Evolutionary conservation across 2,329 filamentous ascomycete genomes (phyloP).

Genomic region (Ceratocystis alfenasii): DNA sequence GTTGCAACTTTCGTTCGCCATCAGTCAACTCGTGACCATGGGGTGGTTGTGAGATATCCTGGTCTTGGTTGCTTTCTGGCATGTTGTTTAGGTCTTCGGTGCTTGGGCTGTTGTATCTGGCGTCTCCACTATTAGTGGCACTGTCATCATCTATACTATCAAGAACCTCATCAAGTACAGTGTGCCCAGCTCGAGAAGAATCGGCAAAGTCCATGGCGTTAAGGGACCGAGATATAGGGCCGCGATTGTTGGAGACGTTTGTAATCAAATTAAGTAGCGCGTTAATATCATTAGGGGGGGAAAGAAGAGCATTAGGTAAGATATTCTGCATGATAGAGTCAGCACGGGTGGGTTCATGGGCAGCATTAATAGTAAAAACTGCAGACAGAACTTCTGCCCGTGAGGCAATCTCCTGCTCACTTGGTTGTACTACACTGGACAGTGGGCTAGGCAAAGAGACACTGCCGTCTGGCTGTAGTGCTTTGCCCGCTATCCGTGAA

Average conservation of each 20-base stretch:
- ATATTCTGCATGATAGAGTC: slow-evolving; percentile 13
- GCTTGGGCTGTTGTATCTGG: background rate
- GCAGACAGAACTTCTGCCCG: slow-evolving; percentile 49
- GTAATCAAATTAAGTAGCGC: slow-evolving; percentile 19
- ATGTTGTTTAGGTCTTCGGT: background rate
- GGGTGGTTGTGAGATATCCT: background rate
- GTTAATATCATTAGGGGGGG: slow-evolving; percentile 17
- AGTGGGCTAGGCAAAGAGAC: slow-evolving; percentile 50
- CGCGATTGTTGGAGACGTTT: background rate
- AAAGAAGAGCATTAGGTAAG: slow-evolving; percentile 27
- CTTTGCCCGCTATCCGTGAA: slow-evolving; percentile 52
- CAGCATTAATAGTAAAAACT: slow-evolving; percentile 32
- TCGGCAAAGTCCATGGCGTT: background rate
- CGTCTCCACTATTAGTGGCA: background rate
- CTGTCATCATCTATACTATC: background rate
- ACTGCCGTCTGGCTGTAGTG: slow-evolving; percentile 49
- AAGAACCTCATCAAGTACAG: background rate
- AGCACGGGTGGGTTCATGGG: slow-evolving; percentile 14
- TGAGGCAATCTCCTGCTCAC: slow-evolving; percentile 47
- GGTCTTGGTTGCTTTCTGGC: background rate
- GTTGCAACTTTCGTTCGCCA: slow-evolving; percentile 2
- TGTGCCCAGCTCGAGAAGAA: background rate
- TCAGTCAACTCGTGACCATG: slow-evolving; percentile 1
- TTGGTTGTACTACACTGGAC: slow-evolving; percentile 44
- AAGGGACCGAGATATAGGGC: background rate